Conservation (phyloP, 2,329 filamentous ascomycete species). For the Nothopassalora personata region DNA sequence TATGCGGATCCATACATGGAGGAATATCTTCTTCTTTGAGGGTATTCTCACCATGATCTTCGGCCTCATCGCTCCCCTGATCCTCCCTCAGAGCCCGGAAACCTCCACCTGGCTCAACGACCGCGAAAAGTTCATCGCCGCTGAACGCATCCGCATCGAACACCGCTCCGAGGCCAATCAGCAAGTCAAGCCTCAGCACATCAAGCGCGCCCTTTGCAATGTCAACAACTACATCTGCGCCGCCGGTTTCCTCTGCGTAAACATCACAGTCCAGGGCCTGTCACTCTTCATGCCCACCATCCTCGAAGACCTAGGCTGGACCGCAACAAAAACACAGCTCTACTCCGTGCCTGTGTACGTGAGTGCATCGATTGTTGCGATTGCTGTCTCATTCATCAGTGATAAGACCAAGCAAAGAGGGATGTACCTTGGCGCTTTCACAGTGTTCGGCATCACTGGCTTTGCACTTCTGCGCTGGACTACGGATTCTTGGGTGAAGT, state of each 20-base stretch:
- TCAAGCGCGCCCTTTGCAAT: constrained; percentile 50
- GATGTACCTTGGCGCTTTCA: constrained; percentile 21
- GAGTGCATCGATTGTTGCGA: constrained; percentile 19
- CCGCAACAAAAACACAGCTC: constrained; percentile 43
- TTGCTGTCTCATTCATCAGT: constrained; percentile 22
- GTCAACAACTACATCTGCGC: constrained; percentile 58
- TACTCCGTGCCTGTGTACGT: constrained; percentile 42
- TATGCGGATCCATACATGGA: constrained; percentile 47
- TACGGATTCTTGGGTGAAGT: constrained; percentile 26
- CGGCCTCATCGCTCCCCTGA: constrained; percentile 44
- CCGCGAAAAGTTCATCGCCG: constrained; percentile 52
- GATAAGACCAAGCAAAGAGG: constrained; percentile 20
- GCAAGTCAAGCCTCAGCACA: constrained; percentile 45
- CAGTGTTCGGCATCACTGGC: constrained; percentile 27
- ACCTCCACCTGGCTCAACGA: constrained; percentile 48
- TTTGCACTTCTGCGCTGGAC: constrained; percentile 32
- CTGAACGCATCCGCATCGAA: constrained; percentile 48
- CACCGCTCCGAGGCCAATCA: constrained; percentile 44
- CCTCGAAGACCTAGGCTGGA: constrained; percentile 61
- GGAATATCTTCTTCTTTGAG: constrained; percentile 61
- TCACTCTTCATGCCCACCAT: constrained; percentile 44
- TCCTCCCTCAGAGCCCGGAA: constrained; percentile 49
- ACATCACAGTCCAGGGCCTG: constrained; percentile 50
- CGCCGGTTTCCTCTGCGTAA: constrained; percentile 55
- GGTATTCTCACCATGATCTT: constrained; percentile 51